A percentile compares a stretch with the other conserved stretches of the same genome.
Conservation (phyloP, 2,329 filamentous ascomycete species). For the Curvularia hawaiiensis region DNA sequence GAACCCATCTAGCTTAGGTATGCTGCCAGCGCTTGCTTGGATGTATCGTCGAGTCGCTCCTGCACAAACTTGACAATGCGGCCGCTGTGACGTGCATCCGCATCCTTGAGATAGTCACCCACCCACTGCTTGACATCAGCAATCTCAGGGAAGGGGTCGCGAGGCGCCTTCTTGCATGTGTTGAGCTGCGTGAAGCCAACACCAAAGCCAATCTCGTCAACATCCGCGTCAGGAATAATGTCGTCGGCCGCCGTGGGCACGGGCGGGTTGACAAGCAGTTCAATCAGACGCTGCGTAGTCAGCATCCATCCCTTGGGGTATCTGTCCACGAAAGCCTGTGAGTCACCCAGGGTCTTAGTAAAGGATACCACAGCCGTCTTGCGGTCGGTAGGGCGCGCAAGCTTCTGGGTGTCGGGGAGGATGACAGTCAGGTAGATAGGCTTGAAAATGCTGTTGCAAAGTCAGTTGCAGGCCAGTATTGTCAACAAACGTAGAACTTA, state of each 20-base stretch:
- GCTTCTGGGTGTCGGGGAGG: conserved; percentile 84
- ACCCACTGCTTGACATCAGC: conserved; percentile 83
- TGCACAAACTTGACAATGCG: conserved; percentile 73
- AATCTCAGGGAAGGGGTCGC: conserved; percentile 87
- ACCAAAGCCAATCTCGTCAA: conserved; percentile 94
- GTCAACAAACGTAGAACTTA: conserved; percentile 40
- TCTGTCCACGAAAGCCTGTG: conserved; percentile 77
- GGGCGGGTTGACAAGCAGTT: conserved; percentile 87
- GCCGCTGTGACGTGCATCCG: conserved; percentile 74
- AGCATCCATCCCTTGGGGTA: conserved; percentile 79
- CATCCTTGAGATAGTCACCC: conserved; percentile 75
- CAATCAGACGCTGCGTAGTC: conserved; percentile 87
- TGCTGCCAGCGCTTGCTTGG: conserved; percentile 47
- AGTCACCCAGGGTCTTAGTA: conserved; percentile 89
- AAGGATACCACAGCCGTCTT: conserved; percentile 93
- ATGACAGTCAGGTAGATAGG: conserved; percentile 87
- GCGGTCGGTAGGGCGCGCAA: conserved; percentile 85
- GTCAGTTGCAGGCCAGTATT: conserved; percentile 21
- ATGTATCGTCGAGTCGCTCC: conserved; percentile 63
- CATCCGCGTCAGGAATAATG: conserved; percentile 82
- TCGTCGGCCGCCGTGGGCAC: conserved; percentile 71
- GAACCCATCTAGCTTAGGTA: conserved; percentile 27
- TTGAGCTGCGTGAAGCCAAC: conserved; percentile 93
- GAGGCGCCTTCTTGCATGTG: conserved; percentile 76
- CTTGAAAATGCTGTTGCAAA: conserved; percentile 68